Percentiles rank a stretch among this genome's conserved stretches.
phyloP scores from a whole-genome alignment of 1,284 basidiomycete species.

The Ceraceosorus guamensis region DNA sequence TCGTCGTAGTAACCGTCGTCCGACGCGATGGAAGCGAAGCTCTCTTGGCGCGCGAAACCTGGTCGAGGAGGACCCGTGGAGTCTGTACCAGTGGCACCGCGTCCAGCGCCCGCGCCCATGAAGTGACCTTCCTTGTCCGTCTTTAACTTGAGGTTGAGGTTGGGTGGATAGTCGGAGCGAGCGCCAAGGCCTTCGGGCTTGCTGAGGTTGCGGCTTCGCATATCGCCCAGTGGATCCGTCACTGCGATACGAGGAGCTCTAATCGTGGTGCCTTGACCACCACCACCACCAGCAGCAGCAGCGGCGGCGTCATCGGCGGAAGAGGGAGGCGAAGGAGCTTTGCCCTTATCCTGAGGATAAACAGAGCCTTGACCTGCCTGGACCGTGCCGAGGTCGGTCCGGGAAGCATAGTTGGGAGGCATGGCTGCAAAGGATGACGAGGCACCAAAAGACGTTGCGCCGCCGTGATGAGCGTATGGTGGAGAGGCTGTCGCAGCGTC shows the following conservation, averaged over 20 bases:
- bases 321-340: constrained; percentile 2
- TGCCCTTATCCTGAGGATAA: constrained; percentile 8
- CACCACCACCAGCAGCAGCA: not conserved
- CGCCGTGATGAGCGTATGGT: too few relatives aligned
- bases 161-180: constrained; percentile 30
- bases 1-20: constrained; percentile 33
- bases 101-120: not conserved
- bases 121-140: too few relatives aligned
- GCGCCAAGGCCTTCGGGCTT: constrained; percentile 28
- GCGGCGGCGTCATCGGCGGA: not conserved
- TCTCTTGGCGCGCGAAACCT: constrained; percentile 19
- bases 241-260: constrained; percentile 25
- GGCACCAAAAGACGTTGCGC: too few relatives aligned
- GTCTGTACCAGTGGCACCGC: constrained; percentile 10
- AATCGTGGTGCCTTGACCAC: not conserved
- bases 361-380: too few relatives aligned
- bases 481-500: too few relatives aligned
- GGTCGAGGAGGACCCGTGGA: constrained; percentile 16
- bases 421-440: too few relatives aligned
- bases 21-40: constrained; percentile 19
- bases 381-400: constrained; percentile 15
- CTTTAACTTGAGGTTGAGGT: not conserved
- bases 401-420: constrained; percentile 24
- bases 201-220: constrained; percentile 26
- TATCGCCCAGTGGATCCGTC: constrained; percentile 37